Percentiles rank a stretch among this genome's conserved stretches.
phyloP scores from a whole-genome alignment of 2,329 filamentous ascomycete genomes.

The Atkinsonella hypoxylon region DNA sequence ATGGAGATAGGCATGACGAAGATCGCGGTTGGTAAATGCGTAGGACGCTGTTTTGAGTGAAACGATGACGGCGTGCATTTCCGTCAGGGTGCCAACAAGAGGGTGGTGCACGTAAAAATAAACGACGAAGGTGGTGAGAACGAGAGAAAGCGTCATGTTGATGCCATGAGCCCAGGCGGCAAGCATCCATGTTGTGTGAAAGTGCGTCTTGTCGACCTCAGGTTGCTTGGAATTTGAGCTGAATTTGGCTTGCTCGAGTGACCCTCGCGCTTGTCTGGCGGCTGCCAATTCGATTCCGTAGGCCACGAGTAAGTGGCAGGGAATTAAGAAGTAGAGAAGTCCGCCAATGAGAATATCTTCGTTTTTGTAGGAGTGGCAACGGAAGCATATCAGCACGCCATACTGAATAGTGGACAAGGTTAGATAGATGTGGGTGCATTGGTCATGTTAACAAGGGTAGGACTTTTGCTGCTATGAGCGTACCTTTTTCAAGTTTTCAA shows the following conservation, averaged over 20 bases:
- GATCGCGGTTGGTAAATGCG: constrained; percentile 89
- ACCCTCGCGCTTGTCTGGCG: constrained; percentile 62
- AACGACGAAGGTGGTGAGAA: constrained; percentile 71
- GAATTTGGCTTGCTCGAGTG: constrained; percentile 41
- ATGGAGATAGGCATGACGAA: constrained; percentile 81
- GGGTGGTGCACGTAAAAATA: constrained; percentile 91
- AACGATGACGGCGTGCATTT: constrained; percentile 86
- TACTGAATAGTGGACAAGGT: constrained; percentile 46
- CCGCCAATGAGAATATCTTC: constrained; percentile 67
- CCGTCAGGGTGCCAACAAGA: constrained; percentile 79
- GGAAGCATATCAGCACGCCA: constrained; percentile 84
- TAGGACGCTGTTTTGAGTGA: constrained; percentile 96
- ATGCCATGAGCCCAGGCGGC: constrained; percentile 71
- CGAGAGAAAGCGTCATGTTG: constrained; percentile 73
- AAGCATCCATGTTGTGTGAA: constrained; percentile 65
- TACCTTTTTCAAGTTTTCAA: constrained; percentile 94
- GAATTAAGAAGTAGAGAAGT: constrained; percentile 74
- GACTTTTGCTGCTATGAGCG: background rate
- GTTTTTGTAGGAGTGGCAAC: constrained; percentile 74
- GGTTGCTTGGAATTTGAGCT: constrained; percentile 33
- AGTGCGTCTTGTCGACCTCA: constrained; percentile 50
- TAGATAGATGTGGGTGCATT: background rate
- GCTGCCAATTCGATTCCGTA: constrained; percentile 82
- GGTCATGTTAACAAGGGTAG: background rate
- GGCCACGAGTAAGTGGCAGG: constrained; percentile 80